Conservation (phyloP, 345 rosid genomes). For the Heritiera fomes region DNA sequence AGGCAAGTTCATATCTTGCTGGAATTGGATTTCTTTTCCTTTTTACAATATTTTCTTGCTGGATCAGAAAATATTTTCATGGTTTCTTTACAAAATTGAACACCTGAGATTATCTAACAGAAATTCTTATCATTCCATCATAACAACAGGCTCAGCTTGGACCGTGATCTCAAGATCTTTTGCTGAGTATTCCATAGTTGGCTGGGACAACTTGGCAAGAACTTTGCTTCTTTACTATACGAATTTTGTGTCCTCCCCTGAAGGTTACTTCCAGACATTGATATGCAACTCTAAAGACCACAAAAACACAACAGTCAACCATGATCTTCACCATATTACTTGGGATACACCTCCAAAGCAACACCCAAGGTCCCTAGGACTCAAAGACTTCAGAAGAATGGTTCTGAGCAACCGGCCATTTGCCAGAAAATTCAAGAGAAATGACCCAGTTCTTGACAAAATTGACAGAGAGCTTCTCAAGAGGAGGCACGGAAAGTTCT, state of each 20-base stretch:
- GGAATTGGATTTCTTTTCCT: background rate
- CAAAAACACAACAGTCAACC: conserved; percentile 81
- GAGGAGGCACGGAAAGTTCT: conserved; percentile 38
- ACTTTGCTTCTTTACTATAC: conserved; percentile 87
- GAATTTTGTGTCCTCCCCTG: conserved; percentile 85
- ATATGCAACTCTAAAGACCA: conserved; percentile 80
- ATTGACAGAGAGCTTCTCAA: conserved; percentile 76
- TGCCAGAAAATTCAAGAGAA: conserved; percentile 80
- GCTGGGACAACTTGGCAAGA: conserved; percentile 92
- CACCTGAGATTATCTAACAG: background rate
- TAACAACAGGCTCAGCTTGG: conserved; percentile 86
- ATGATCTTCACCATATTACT: conserved; percentile 80
- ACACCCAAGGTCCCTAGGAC: conserved; percentile 68
- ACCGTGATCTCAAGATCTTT: conserved; percentile 84
- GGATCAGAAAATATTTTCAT: background rate
- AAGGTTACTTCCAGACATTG: conserved; percentile 91
- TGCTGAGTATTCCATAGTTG: conserved; percentile 70
- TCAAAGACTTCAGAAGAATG: conserved; percentile 69
- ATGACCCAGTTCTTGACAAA: conserved; percentile 64
- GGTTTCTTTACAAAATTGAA: background rate
- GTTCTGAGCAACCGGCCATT: conserved; percentile 74
- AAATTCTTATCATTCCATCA: background rate
- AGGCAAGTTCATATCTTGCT: background rate
- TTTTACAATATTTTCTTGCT: background rate
- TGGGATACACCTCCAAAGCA: conserved; percentile 99